A percentile compares a stretch with the other conserved stretches of the same genome.
These are phyloP conservation scores for Przewalskia tangutica DNA, from an alignment of 257 asterid genomes.

Conservation along the genomic window DNA sequence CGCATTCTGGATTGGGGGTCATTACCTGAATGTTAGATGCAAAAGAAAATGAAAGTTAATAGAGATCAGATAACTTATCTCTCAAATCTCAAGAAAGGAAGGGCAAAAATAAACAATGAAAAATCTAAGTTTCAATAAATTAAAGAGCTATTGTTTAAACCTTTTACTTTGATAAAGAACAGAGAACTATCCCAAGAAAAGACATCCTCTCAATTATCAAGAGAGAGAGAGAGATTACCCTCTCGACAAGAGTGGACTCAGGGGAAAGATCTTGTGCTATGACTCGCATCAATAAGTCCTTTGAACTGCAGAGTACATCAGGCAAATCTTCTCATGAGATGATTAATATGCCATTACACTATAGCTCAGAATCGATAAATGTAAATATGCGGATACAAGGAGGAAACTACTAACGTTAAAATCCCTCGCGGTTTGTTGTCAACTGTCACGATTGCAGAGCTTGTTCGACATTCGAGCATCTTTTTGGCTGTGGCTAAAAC, in stretches of 20 bases:
- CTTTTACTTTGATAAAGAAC: background rate
- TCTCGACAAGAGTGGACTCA: slow-evolving; percentile 71
- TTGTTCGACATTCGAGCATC: slow-evolving; percentile 51
- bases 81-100: background rate
- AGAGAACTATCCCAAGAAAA: background rate
- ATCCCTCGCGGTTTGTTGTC: slow-evolving; percentile 70
- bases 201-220: background rate
- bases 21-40: slow-evolving; percentile 48
- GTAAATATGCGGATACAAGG: background rate
- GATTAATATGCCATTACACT: background rate
- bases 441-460: slow-evolving; percentile 47
- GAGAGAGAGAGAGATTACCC: slow-evolving; percentile 30
- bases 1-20: slow-evolving; percentile 95
- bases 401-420: slow-evolving; percentile 10
- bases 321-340: background rate
- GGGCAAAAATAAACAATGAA: background rate
- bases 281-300: slow-evolving; percentile 87
- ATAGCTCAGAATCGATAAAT: background rate
- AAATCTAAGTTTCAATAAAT: background rate
- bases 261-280: slow-evolving; percentile 83
- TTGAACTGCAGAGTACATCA: slow-evolving; percentile 42
- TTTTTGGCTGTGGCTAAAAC: slow-evolving; percentile 53
- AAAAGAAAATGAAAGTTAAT: background rate
- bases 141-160: background rate
- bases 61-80: background rate